Conservation (phyloP, 495 filamentous ascomycete species). For the Penicillium arizonense region DNA sequence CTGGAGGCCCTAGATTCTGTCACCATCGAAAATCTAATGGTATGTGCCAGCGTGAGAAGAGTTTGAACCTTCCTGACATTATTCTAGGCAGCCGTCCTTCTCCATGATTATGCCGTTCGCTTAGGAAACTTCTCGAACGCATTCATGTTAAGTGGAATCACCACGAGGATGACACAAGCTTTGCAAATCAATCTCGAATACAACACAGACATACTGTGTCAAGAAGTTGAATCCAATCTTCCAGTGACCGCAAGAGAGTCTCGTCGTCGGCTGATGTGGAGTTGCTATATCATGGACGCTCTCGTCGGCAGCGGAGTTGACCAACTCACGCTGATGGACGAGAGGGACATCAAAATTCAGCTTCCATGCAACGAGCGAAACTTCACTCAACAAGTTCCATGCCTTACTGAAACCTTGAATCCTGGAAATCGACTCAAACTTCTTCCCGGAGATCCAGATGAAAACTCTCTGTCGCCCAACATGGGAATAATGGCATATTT, state of each 20-base stretch:
- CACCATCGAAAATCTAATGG: conserved; percentile 36
- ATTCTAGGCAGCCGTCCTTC: conserved; percentile 25
- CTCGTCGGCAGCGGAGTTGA: conserved; percentile 35
- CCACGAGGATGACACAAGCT: conserved; percentile 36
- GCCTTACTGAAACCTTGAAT: conserved; percentile 26
- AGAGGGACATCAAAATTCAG: conserved; percentile 38
- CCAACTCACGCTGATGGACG: conserved; percentile 30
- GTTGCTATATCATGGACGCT: conserved; percentile 38
- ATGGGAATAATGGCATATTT: conserved; percentile 36
- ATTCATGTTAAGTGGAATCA: conserved; percentile 37
- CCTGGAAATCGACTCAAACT: conserved; percentile 25
- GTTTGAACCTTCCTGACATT: too few relatives aligned
- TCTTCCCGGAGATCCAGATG: conserved; percentile 15
- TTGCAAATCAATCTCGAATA: conserved; percentile 37
- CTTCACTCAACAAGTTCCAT: conserved; percentile 26
- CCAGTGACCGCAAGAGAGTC: conserved; percentile 26
- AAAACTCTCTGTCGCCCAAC: conserved; percentile 14
- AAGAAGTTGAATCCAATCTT: conserved; percentile 15
- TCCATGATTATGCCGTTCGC: conserved; percentile 33
- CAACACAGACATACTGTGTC: conserved; percentile 34
- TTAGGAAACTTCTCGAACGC: conserved; percentile 36
- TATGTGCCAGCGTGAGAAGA: not conserved
- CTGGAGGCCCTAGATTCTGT: conserved; percentile 31
- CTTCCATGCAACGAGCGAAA: conserved; percentile 33
- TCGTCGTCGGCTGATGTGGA: conserved; percentile 38